Evolutionary conservation across 1,284 basidiomycete species (phyloP).

Genomic region (Apiotrichum akiyoshidainum): DNA sequence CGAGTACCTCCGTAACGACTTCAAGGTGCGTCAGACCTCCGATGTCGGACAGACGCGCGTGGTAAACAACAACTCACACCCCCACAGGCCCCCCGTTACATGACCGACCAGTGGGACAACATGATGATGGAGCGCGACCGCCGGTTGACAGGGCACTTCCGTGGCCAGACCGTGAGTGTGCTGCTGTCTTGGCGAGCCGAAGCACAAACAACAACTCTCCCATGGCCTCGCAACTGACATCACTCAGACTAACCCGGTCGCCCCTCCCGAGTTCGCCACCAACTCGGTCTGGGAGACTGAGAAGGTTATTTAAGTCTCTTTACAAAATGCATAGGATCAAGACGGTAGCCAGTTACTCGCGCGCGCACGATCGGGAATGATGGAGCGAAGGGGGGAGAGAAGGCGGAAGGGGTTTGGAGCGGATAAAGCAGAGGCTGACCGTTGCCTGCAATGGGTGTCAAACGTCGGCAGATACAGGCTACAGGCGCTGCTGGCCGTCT

Average conservation of each 20-base stretch:
- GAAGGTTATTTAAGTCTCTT: conserved; percentile 13
- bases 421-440: too few relatives aligned
- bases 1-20: conserved; percentile 74
- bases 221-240: not conserved
- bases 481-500: too few relatives aligned
- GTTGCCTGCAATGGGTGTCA: too few relatives aligned
- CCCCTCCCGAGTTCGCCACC: conserved; percentile 71
- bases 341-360: not conserved
- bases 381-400: too few relatives aligned
- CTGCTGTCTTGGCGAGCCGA: not conserved
- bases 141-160: conserved; percentile 77
- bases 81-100: conserved; percentile 72
- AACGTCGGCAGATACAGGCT: too few relatives aligned
- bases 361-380: too few relatives aligned
- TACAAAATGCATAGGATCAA: conserved; percentile 20
- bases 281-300: conserved; percentile 76
- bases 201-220: not conserved
- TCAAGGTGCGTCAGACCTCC: conserved; percentile 64
- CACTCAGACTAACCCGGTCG: conserved; percentile 64
- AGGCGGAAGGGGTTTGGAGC: too few relatives aligned
- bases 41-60: too few relatives aligned
- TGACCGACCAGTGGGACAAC: conserved; percentile 81
- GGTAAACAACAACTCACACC: not conserved
- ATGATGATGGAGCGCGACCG: conserved; percentile 93
- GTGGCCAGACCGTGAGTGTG: conserved; percentile 73